Conservation (phyloP, 345 rosid species). For the Punica granatum region DNA sequence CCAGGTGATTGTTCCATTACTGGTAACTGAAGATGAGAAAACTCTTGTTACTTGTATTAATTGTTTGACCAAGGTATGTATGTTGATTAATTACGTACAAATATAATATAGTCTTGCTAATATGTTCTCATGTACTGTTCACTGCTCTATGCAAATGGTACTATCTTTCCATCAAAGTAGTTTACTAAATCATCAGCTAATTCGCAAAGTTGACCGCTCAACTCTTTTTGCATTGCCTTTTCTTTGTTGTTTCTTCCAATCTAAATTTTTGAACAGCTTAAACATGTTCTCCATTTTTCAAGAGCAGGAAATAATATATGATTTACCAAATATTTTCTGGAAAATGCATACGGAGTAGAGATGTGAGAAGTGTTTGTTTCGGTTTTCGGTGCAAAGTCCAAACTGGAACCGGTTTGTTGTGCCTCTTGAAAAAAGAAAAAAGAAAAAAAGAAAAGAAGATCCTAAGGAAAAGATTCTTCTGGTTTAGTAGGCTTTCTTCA, state of each 20-base stretch:
- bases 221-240: not conserved
- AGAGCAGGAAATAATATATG: not conserved
- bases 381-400: not conserved
- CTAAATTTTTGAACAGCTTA: not conserved
- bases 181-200: not conserved
- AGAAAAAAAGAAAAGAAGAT: too few species aligned
- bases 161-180: not conserved
- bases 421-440: not conserved
- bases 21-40: conserved; percentile 92
- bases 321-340: not conserved
- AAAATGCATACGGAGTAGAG: not conserved
- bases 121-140: not conserved
- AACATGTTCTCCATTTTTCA: not conserved
- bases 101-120: too few species aligned
- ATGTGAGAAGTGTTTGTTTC: not conserved
- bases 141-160: not conserved
- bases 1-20: conserved; percentile 82
- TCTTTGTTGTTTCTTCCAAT: not conserved
- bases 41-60: conserved; percentile 85
- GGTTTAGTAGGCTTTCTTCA: not conserved
- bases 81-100: not conserved
- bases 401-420: not conserved
- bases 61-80: conserved; percentile 84
- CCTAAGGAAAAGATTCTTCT: not conserved
- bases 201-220: not conserved